A percentile compares a stretch with the other conserved stretches of the same genome.
phyloP scores from a whole-genome alignment of 345 rosid species.

The Anastatica hierochuntica region DNA sequence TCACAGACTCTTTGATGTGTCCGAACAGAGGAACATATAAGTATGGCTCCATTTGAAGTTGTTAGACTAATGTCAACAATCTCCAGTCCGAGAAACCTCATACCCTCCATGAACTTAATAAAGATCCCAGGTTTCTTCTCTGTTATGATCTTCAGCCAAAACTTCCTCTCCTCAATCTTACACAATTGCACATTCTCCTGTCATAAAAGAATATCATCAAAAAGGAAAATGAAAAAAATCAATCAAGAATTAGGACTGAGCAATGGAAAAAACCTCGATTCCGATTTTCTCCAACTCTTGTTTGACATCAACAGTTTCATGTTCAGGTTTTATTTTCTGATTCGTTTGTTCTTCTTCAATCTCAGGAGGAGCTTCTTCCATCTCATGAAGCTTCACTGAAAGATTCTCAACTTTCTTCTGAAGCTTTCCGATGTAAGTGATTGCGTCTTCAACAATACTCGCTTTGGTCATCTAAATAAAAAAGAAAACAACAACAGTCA shows the following conservation, averaged over 20 bases:
- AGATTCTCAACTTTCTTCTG: slow-evolving; percentile 38
- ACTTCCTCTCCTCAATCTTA: slow-evolving; percentile 38
- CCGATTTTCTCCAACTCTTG: slow-evolving; percentile 36
- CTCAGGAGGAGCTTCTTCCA: slow-evolving; percentile 34
- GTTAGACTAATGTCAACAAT: slow-evolving; percentile 48
- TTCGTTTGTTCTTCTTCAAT: slow-evolving; percentile 11
- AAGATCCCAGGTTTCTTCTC: slow-evolving; percentile 52
- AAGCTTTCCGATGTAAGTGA: slow-evolving; percentile 58
- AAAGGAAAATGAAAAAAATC: too few species aligned
- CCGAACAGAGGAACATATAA: slow-evolving; percentile 47
- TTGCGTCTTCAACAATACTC: slow-evolving; percentile 71
- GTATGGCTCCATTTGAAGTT: slow-evolving; percentile 42
- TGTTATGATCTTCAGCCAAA: slow-evolving; percentile 57
- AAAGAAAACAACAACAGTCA: background rate
- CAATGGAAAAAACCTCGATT: slow-evolving; percentile 47
- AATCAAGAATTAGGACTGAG: too few species aligned
- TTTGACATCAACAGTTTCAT: slow-evolving; percentile 21
- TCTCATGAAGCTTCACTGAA: slow-evolving; percentile 40
- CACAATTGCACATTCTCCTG: slow-evolving; percentile 61
- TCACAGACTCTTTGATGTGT: slow-evolving; percentile 22
- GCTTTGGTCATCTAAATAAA: slow-evolving; percentile 66
- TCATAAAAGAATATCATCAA: background rate
- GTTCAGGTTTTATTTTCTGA: slow-evolving; percentile 17
- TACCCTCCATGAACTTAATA: slow-evolving; percentile 47
- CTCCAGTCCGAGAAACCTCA: slow-evolving; percentile 44